Conservation (phyloP, 2,329 filamentous ascomycete species). For the Xylaria sp. region DNA sequence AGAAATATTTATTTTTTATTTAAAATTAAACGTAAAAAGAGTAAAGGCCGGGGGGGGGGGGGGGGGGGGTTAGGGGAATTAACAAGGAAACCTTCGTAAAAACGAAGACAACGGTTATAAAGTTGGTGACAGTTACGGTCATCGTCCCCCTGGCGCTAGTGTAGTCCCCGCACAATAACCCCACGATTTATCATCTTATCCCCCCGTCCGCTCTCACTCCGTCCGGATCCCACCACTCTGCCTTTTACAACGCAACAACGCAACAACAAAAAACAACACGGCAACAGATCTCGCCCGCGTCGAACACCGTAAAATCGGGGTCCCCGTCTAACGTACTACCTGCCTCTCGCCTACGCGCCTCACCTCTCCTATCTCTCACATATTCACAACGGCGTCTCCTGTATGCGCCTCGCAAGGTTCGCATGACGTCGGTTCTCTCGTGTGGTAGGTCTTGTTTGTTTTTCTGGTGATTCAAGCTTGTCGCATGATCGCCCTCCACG, state of each 20-base stretch:
- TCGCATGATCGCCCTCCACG: constrained; percentile 14
- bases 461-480: constrained; percentile 1
- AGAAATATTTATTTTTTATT: no score
- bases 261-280: neutral
- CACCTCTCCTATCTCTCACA: neutral
- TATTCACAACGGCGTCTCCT: neutral
- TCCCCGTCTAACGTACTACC: neutral
- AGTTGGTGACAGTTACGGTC: no score
- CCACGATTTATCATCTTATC: constrained; percentile 38
- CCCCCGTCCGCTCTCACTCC: constrained; percentile 14
- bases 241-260: no score
- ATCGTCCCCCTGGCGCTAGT: no score
- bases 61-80: no score
- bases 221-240: constrained; percentile 10
- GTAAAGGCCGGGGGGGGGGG: no score
- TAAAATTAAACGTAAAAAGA: no score
- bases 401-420: constrained; percentile 5
- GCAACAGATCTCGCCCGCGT: constrained; percentile 9
- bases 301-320: neutral
- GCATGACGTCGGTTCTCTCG: constrained; percentile 11
- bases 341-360: neutral
- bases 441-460: constrained; percentile 24
- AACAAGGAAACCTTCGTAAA: no score
- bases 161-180: no score
- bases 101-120: no score